A percentile compares a stretch with the other conserved stretches of the same genome.
phyloP scores from a whole-genome alignment of 306 rosid species.

The Crotalaria pallida region DNA sequence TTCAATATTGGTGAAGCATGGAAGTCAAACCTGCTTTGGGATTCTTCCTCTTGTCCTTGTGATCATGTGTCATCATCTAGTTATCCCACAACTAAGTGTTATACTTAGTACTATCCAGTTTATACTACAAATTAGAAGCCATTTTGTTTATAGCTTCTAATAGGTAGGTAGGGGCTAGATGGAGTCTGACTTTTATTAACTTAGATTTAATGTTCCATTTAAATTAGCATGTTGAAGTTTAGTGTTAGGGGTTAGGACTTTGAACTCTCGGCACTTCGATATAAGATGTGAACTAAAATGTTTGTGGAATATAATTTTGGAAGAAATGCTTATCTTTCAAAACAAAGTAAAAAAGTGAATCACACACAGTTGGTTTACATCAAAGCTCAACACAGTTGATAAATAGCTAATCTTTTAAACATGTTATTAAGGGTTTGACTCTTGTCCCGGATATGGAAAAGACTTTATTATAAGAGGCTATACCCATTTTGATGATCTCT shows the following conservation, averaged over 20 bases:
- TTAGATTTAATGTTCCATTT: neutral
- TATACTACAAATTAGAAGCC: conserved; percentile 7
- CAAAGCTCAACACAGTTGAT: no score
- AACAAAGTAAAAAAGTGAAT: neutral
- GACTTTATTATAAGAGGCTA: no score
- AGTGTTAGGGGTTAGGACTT: neutral
- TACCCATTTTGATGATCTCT: no score
- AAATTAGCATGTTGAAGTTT: neutral
- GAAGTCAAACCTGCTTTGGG: conserved; percentile 56
- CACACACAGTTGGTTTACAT: no score
- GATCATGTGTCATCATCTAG: conserved; percentile 39
- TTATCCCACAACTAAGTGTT: conserved; percentile 42
- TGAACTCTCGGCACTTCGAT: neutral
- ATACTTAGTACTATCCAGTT: conserved; percentile 24
- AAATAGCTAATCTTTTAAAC: no score
- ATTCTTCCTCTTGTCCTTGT: conserved; percentile 55
- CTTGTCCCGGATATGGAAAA: no score
- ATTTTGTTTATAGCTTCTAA: conserved; percentile 24
- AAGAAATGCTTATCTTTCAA: neutral
- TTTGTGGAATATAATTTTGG: neutral
- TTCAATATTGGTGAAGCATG: conserved; percentile 40
- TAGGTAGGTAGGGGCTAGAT: neutral
- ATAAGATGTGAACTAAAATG: neutral
- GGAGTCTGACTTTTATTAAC: neutral
- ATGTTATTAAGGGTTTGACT: no score